Base-by-base conservation (phyloP, 257 asterid species). In the Lithospermum erythrorhizon region DNA sequence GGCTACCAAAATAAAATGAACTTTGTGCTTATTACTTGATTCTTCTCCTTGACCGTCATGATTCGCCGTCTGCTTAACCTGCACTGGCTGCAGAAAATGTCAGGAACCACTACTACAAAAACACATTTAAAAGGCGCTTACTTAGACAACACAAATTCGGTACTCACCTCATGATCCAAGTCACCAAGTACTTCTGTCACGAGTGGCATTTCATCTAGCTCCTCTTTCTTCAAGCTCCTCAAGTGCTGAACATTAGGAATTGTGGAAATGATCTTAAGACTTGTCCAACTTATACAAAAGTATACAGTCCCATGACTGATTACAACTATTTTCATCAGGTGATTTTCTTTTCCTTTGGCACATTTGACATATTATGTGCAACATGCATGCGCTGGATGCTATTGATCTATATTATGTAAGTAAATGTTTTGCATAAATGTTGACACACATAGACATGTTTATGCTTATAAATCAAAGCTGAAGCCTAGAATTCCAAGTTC, bases 151-250 rank as follows among this genome's bases (percentile, higher is more conserved):
- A 55, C 30, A 56, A 35, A 41, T 27, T 57, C 18, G 20, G 52
- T 23, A 59, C 56, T 70, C 80, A 87, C 97, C 97, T 85, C 94
- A 14, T 65, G 59, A 56, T 73, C 74, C 35, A 89, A 57, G 76
- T 90, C 94, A 23, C 66, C 78, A 57, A 87, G 69, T 55, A 83
- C 61, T 53, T 87, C 96, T 22, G 77, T 59, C 68, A 71, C 75
- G 61, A 79, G 77, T 60, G 90, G 87, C 71, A 91, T 79, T 83
- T 87, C 94, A 59, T 82, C 86, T 67, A 82, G 78, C 86, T 74
- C 84, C 66, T 82, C 85, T 74, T 70, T 86, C 64, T 75, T 74
- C 58, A 82, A 55, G 68, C 61, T 82, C 70, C 73, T 83, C 79
- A 90, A 68, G 72, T 82, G 76, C 98, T 90, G 89, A 73, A 61